These are phyloP conservation scores for Rhizopus sp. DNA, from an alignment of 371 early-diverging fungal species.

Conservation along the genomic window DNA sequence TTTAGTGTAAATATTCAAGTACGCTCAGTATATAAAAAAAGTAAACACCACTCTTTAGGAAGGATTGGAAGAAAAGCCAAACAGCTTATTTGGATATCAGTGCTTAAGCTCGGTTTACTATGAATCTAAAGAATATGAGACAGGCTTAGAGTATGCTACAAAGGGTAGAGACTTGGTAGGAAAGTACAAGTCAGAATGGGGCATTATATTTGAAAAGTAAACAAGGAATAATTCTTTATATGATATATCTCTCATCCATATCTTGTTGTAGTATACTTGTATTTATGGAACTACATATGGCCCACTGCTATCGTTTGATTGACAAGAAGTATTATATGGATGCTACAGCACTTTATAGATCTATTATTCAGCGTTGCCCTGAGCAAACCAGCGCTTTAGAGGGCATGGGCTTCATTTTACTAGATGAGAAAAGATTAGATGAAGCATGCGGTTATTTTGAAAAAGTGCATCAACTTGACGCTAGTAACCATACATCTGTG, in stretches of 20 bases:
- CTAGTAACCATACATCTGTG: conserved; percentile 46
- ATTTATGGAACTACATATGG: conserved; percentile 67
- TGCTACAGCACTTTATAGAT: conserved; percentile 55
- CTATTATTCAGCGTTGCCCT: conserved; percentile 48
- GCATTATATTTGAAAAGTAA: conserved; percentile 43
- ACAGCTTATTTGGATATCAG: conserved; percentile 53
- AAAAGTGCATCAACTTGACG: conserved; percentile 48
- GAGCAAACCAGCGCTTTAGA: conserved; percentile 55
- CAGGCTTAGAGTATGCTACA: conserved; percentile 63
- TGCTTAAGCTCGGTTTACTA: conserved; percentile 59
- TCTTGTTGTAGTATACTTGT: conserved; percentile 38
- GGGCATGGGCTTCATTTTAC: conserved; percentile 42
- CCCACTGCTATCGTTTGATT: conserved; percentile 61
- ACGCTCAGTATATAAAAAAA: not conserved
- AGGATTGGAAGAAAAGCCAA: conserved; percentile 48
- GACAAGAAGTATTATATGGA: conserved; percentile 54
- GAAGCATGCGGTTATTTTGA: conserved; percentile 60
- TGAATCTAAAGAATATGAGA: conserved; percentile 56
- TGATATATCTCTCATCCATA: not conserved
- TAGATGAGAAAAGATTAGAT: conserved; percentile 44
- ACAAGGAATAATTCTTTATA: not conserved
- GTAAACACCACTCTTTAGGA: conserved; percentile 29
- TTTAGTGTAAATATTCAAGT: conserved; percentile 26
- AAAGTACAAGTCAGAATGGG: conserved; percentile 36
- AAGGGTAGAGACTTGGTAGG: conserved; percentile 48